A percentile compares a stretch with the other conserved stretches of the same genome.
Evolutionary conservation across 1,139 yeast species (phyloP).

Genomic region (Protomyces pachydermus): DNA sequence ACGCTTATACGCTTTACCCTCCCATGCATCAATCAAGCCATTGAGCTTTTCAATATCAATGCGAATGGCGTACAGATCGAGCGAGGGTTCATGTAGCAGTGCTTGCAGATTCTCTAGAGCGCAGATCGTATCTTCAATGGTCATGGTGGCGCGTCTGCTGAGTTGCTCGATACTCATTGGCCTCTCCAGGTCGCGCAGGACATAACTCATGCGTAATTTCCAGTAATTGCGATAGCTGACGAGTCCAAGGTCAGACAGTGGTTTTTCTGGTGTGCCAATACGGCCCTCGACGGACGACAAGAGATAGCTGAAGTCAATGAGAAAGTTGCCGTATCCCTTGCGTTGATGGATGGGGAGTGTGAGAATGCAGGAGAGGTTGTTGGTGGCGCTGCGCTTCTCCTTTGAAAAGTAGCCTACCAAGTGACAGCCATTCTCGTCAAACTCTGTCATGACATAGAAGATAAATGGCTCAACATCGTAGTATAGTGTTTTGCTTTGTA

Average conservation of each 20-base stretch:
- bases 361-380: constrained; percentile 83
- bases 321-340: constrained; percentile 79
- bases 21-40: constrained; percentile 51
- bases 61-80: constrained; percentile 51
- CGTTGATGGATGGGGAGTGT: constrained; percentile 85
- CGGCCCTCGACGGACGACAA: constrained; percentile 68
- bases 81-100: constrained; percentile 47
- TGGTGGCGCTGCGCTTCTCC: constrained; percentile 46
- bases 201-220: constrained; percentile 60
- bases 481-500: constrained; percentile 84
- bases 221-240: constrained; percentile 83
- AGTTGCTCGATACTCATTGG: constrained; percentile 55
- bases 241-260: constrained; percentile 79
- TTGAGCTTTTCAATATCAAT: constrained; percentile 50
- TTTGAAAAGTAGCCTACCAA: constrained; percentile 93
- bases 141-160: constrained; percentile 75
- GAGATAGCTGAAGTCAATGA: constrained; percentile 84
- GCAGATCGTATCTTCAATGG: constrained; percentile 70
- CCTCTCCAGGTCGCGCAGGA: constrained; percentile 42
- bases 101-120: constrained; percentile 75
- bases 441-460: constrained; percentile 76
- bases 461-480: constrained; percentile 94
- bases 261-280: constrained; percentile 92
- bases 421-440: constrained; percentile 58
- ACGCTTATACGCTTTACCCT: constrained; percentile 50